Evolutionary conservation across 129 eudicot species (phyloP).

Genomic region (Gnaphalium uliginosum): DNA sequence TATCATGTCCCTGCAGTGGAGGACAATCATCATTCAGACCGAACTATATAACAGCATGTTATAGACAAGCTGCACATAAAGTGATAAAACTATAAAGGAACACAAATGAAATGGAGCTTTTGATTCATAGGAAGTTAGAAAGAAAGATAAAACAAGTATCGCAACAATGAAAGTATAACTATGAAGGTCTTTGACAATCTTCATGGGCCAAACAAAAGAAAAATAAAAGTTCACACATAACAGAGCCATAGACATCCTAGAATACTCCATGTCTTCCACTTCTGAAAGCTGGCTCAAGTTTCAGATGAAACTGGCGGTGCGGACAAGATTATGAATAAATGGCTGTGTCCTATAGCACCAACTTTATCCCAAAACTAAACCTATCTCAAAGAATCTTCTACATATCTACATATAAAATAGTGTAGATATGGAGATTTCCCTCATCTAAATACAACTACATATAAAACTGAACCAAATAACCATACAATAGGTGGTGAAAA

Average conservation of each 20-base stretch:
- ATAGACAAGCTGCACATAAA: not conserved
- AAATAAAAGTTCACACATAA: too few relatives aligned
- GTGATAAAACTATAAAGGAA: not conserved
- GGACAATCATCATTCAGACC: conserved; percentile 15
- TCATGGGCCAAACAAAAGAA: too few relatives aligned
- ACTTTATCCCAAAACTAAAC: not conserved
- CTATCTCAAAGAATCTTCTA: not conserved
- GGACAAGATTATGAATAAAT: not conserved
- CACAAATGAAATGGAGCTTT: not conserved
- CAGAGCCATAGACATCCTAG: too few relatives aligned
- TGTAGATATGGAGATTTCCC: not conserved
- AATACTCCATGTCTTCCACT: not conserved
- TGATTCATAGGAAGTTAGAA: not conserved
- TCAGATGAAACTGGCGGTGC: not conserved
- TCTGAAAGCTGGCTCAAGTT: not conserved
- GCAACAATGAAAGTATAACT: not conserved
- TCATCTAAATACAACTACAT: not conserved
- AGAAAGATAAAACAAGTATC: not conserved
- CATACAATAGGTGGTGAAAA: conserved; percentile 5
- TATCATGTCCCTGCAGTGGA: conserved; percentile 93
- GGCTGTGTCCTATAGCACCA: not conserved
- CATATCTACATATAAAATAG: not conserved
- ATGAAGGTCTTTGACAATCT: too few relatives aligned
- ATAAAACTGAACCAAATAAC: not conserved
- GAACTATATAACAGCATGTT: conserved; percentile 26